Percentiles rank a stretch among this genome's conserved stretches.
Conservation (phyloP, 1,284 basidiomycete species). For the Fistulina hepatica region DNA sequence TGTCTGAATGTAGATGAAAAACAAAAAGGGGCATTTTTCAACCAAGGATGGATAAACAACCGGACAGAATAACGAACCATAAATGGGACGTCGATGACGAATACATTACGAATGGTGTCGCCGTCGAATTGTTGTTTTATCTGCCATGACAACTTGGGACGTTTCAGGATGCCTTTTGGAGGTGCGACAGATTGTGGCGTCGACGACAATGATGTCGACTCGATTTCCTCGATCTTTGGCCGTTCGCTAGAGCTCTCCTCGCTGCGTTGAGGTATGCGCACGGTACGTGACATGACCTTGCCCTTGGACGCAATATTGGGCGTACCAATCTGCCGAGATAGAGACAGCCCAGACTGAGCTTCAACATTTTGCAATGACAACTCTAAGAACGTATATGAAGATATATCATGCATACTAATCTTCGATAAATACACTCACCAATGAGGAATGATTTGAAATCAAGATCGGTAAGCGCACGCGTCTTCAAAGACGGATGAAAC, state of each 20-base stretch:
- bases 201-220: conserved; percentile 8
- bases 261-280: conserved; percentile 31
- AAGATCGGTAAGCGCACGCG: conserved; percentile 43
- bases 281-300: conserved; percentile 42
- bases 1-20: conserved; percentile 27
- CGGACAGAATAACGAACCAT: conserved; percentile 23
- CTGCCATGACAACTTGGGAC: too few relatives aligned
- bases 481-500: conserved; percentile 46
- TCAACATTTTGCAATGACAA: conserved; percentile 59
- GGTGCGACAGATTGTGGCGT: conserved; percentile 8
- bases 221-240: conserved; percentile 40
- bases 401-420: conserved; percentile 3
- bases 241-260: conserved; percentile 8
- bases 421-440: conserved; percentile 30
- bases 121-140: conserved; percentile 9
- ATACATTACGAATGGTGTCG: conserved; percentile 2
- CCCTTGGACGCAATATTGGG: conserved; percentile 68
- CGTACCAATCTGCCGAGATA: conserved; percentile 53
- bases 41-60: conserved; percentile 32
- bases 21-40: conserved; percentile 9
- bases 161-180: conserved; percentile 33
- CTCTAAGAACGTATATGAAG: conserved; percentile 30
- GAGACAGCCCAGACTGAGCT: conserved; percentile 38
- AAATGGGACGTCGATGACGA: neutral
- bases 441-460: conserved; percentile 59